These are phyloP conservation scores for Trichopus zeylanicus DNA, from an alignment of 116 monocot genomes.

Conservation along the genomic window DNA sequence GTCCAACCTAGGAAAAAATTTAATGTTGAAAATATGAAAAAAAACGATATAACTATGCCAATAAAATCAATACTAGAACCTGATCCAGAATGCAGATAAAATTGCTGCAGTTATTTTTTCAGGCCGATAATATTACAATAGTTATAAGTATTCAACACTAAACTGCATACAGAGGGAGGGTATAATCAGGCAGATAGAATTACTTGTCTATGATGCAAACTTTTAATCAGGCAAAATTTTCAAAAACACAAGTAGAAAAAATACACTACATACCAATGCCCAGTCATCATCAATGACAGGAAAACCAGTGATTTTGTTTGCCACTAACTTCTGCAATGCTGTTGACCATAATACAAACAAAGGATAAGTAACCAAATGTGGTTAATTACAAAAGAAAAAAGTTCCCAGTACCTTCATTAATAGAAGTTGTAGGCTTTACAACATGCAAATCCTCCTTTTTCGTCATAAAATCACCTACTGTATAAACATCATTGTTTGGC, in stretches of 20 bases:
- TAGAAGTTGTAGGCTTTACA: slow-evolving; percentile 57
- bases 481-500: slow-evolving; percentile 43
- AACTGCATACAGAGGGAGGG: too few relatives aligned
- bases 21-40: too few relatives aligned
- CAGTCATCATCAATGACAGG: slow-evolving; percentile 89
- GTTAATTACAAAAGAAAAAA: background rate
- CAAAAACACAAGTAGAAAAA: background rate
- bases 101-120: too few relatives aligned
- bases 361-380: background rate
- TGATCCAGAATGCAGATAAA: too few relatives aligned
- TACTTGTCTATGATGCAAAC: too few relatives aligned
- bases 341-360: slow-evolving; percentile 4
- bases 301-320: slow-evolving; percentile 71
- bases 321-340: slow-evolving; percentile 80
- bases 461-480: slow-evolving; percentile 94
- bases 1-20: too few relatives aligned
- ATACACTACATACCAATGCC: slow-evolving; percentile 45
- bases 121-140: too few relatives aligned
- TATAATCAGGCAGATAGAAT: too few relatives aligned
- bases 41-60: too few relatives aligned
- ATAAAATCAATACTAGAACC: too few relatives aligned
- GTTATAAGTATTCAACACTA: too few relatives aligned
- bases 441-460: slow-evolving; percentile 56
- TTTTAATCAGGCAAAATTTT: background rate
- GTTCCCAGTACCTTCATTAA: slow-evolving; percentile 60